A percentile compares a stretch with the other conserved stretches of the same genome.
Conservation (phyloP, 352 stramenopile species). For the Phytophthora sp. region DNA sequence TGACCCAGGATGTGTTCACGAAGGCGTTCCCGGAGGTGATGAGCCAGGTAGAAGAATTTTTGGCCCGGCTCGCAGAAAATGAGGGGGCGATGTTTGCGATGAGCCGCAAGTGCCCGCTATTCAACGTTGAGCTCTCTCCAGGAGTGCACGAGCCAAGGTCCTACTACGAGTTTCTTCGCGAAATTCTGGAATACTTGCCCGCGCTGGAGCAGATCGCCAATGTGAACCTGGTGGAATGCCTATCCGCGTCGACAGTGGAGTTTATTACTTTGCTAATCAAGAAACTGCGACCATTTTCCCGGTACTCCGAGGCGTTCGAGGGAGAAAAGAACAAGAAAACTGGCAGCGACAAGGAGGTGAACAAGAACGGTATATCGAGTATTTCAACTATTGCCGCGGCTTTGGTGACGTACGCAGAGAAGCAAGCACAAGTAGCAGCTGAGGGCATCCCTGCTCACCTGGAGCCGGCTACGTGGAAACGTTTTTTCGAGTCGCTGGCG, state of each 20-base stretch:
- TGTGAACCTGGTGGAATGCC: constrained; percentile 53
- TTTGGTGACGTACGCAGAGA: constrained; percentile 72
- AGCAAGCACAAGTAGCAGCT: constrained; percentile 45
- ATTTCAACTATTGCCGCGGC: constrained; percentile 77
- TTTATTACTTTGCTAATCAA: constrained; percentile 67
- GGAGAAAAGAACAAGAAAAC: constrained; percentile 76
- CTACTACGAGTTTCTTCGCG: constrained; percentile 71
- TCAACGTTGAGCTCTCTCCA: constrained; percentile 41
- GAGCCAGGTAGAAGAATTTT: constrained; percentile 57
- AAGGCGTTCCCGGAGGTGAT: constrained; percentile 64
- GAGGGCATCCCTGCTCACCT: constrained; percentile 45
- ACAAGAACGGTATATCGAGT: constrained; percentile 77
- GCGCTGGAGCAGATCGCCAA: constrained; percentile 63
- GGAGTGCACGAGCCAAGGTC: constrained; percentile 39
- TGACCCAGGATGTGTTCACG: constrained; percentile 59
- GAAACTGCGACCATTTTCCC: constrained; percentile 76
- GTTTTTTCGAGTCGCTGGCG: constrained; percentile 64
- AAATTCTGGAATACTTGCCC: constrained; percentile 50
- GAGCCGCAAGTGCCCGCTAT: constrained; percentile 56
- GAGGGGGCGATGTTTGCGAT: constrained; percentile 44
- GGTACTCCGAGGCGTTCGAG: constrained; percentile 76
- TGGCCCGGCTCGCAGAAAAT: constrained; percentile 47
- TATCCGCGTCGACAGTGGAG: constrained; percentile 49
- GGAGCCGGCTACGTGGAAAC: constrained; percentile 54
- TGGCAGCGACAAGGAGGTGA: constrained; percentile 79